Percentiles rank a stretch among this genome's conserved stretches.
These are phyloP conservation scores for Cryptosporidium felis DNA, from an alignment of 169 alveolate species.

Conservation along the genomic window DNA sequence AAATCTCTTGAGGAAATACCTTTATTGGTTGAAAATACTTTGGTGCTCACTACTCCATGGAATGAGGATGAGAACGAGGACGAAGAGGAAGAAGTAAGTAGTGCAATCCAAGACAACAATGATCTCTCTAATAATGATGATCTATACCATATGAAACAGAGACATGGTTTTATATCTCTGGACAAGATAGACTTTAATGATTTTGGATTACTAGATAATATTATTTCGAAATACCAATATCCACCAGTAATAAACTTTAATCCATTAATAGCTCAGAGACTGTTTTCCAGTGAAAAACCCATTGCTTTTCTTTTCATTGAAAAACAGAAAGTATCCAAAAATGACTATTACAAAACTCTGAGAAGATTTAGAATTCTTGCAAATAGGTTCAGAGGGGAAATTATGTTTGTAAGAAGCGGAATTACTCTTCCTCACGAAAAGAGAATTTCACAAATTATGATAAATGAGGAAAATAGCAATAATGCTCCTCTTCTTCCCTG, in stretches of 20 bases:
- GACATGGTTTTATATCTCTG: neutral
- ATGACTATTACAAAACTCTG: conserved; percentile 3
- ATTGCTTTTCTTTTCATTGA: conserved; percentile 14
- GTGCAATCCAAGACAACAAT: no score
- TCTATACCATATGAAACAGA: neutral
- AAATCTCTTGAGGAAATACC: no score
- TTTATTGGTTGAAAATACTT: no score
- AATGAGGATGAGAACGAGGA: no score
- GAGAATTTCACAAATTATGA: conserved; percentile 56
- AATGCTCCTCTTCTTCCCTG: no score
- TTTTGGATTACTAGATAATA: neutral
- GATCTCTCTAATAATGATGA: neutral
- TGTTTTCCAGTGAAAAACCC: conserved; percentile 30
- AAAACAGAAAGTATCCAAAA: no score
- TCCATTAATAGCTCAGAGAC: conserved; percentile 55
- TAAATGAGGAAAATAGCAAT: conserved; percentile 3
- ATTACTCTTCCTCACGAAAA: conserved; percentile 40
- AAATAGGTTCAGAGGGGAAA: conserved; percentile 43
- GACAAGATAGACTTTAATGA: conserved; percentile 13
- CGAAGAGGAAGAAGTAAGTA: no score
- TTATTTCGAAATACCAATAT: conserved; percentile 49
- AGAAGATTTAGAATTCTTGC: conserved; percentile 21
- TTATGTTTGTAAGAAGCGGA: conserved; percentile 28
- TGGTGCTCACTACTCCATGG: conserved; percentile 63
- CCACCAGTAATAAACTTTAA: conserved; percentile 22